Base-by-base conservation (phyloP, 441 rosid genomes). In the Pelargonium citronellum region DNA sequence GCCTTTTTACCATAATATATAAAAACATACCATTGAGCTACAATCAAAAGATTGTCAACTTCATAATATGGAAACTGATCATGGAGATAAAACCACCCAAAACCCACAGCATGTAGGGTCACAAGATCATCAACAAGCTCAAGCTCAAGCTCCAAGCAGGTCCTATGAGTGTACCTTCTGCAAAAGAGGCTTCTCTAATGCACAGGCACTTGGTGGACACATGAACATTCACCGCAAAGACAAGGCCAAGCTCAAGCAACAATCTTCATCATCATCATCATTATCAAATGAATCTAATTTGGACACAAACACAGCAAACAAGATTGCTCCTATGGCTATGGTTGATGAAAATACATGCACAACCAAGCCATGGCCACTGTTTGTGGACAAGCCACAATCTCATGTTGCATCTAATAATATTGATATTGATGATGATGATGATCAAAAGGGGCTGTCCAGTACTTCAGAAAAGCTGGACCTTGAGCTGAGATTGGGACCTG, bases 401-500 rank as follows among this genome's bases (percentile, higher is more conserved):
- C 62, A 8, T 34, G 22, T 41, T 39, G 58, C 57, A 11, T 4
- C n/a, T 12, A 49, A 49, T 0, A 37, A 6, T 6, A 37, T 6
- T 15, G 6, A 49, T 13, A 6, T 3, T 15, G 51, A 11, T 46
- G 13, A 11, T 46, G 24, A 37, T 37, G 41, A 37, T 37, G 41
- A 37, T 37, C 41, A 37, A 37, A 37, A 37, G 41, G 41, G 41
- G 7, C 41, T 44, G 68, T 73, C 65, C 76, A 12, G 41, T 58
- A 8, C 61, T 66, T 4, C 47, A 27, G 15, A 37, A 37, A 4
- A 37, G 58, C 7, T 83, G 65, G 91, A 87, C 73, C 84, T 87
- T 47, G 88, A 87, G 79, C 91, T 87, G 20, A 79, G 91, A 77
- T 74, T 87, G 64, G 88, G 91, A 7, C 77, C 79, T 63, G 82